These are phyloP conservation scores for Aspergillus sp. DNA, from an alignment of 2,329 filamentous ascomycete species.

Conservation along the genomic window DNA sequence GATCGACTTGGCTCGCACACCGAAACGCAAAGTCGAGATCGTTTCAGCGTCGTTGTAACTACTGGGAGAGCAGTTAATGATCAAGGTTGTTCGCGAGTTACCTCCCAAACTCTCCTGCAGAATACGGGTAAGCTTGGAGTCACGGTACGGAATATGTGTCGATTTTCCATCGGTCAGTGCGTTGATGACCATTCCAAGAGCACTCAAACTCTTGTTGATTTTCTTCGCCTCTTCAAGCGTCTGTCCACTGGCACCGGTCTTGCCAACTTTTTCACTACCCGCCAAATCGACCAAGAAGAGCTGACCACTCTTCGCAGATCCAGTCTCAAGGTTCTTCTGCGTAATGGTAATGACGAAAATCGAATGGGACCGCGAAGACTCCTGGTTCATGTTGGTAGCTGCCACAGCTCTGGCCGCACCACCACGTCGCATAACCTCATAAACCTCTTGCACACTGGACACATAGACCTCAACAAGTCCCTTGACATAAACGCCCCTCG, in stretches of 20 bases:
- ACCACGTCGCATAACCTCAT: constrained; percentile 91
- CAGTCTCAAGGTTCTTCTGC: constrained; percentile 95
- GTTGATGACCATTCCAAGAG: constrained; percentile 98
- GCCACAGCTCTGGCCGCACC: constrained; percentile 85
- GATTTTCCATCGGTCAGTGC: constrained; percentile 95
- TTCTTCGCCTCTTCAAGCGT: constrained; percentile 98
- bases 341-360: constrained; percentile 97
- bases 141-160: constrained; percentile 89
- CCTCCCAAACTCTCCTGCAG: constrained; percentile 94
- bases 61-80: constrained; percentile 98
- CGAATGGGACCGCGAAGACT: constrained; percentile 95
- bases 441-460: constrained; percentile 89
- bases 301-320: constrained; percentile 91
- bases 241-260: constrained; percentile 95
- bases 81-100: constrained; percentile 95
- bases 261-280: constrained; percentile 96
- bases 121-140: constrained; percentile 95
- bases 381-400: constrained; percentile 98
- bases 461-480: constrained; percentile 92
- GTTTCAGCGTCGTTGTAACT: constrained; percentile 98
- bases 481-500: constrained; percentile 91
- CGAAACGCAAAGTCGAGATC: constrained; percentile 83
- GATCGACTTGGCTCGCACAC: constrained; percentile 94
- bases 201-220: constrained; percentile 99
- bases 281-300: constrained; percentile 97